Evolutionary conservation across 176 grass and related monocot genomes (phyloP), one percentile per base, ranked within the genome.

Genomic region (Carex kokanica): DNA sequence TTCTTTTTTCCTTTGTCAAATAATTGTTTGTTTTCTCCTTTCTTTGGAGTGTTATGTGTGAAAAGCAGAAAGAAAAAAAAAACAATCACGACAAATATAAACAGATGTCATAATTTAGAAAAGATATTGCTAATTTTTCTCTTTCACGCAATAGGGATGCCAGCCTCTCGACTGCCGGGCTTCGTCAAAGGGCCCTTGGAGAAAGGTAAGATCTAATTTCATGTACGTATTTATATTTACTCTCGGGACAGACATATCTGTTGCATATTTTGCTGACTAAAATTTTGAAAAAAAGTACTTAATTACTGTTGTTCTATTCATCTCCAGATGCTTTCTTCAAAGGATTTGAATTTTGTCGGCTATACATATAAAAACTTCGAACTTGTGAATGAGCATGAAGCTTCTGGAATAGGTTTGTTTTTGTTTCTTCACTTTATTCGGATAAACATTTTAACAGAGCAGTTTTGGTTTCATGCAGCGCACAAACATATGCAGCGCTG

Each of bases 361-460:
- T 99, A 99, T 62, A 99, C 96, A n/a, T 99, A 99, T 86, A 99
- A 98, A 82, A 98, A 98, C 71, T 98, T 98, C 16, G 96, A 98
- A 87, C 90, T 98, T 52, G 96, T 95, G 78, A 97, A 92, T 62
- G 96, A 98, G 43, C 87, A 88, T 45, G 96, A 95, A 79, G 86
- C 91, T 64, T 86, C 91, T 81, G 93, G 91, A 81, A 94, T 98
- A 79, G 96, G 96, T 95, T 90, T 43, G 41, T 43, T 43, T 43
- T 43, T 43, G 41, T 43, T 8, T 43, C 1, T 43, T 43, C 41
- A 43, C 41, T 43, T 43, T 43, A 43, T 43, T 43, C 41, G 41
- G 8, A 6, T 43, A 43, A 43, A 43, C 41, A 8, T 43, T 1
- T 43, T 43, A 43, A 43, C 41, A 43, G 41, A 43, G 6, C 41